A percentile compares a stretch with the other conserved stretches of the same genome.
Evolutionary conservation across 148 eudicot species (phyloP).

Genomic region (Vaccinium myrtillus): DNA sequence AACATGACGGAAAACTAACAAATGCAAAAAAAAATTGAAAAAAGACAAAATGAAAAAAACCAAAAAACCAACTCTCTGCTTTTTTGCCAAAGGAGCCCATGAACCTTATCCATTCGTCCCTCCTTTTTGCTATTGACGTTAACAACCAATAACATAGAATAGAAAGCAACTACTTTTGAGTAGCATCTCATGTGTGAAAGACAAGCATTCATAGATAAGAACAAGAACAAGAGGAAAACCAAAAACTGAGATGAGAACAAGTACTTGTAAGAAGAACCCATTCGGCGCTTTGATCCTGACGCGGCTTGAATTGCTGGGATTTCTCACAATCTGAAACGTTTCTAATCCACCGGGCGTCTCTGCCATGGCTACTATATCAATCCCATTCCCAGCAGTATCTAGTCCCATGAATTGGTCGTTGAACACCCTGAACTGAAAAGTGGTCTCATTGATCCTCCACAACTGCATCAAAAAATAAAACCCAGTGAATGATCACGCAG

Average conservation of each 20-base stretch:
- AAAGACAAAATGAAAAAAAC: too few relatives aligned
- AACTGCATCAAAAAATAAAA: constrained; percentile 30
- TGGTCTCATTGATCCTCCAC: constrained; percentile 70
- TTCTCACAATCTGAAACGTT: constrained; percentile 39
- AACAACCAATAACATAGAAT: too few relatives aligned
- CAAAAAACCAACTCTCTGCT: too few relatives aligned
- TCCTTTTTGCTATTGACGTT: too few relatives aligned
- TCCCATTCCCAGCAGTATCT: constrained; percentile 24
- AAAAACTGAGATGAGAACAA: neutral
- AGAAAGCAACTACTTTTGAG: neutral
- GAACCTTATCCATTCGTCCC: too few relatives aligned
- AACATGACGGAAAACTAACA: too few relatives aligned
- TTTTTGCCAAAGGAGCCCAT: too few relatives aligned
- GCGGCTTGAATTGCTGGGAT: constrained; percentile 21
- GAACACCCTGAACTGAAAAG: constrained; percentile 61
- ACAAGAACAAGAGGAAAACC: neutral
- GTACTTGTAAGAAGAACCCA: constrained; percentile 49
- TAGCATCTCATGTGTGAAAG: neutral
- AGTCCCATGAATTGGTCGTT: constrained; percentile 58
- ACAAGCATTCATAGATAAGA: neutral
- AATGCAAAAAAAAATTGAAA: too few relatives aligned
- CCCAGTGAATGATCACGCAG: neutral
- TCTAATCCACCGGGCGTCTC: constrained; percentile 28
- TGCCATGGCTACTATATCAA: constrained; percentile 37
- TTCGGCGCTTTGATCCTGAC: constrained; percentile 41